Evolutionary conservation across 345 rosid genomes (phyloP), one percentile per base, ranked within the genome.

Genomic region (Pugionium dolabratum): DNA sequence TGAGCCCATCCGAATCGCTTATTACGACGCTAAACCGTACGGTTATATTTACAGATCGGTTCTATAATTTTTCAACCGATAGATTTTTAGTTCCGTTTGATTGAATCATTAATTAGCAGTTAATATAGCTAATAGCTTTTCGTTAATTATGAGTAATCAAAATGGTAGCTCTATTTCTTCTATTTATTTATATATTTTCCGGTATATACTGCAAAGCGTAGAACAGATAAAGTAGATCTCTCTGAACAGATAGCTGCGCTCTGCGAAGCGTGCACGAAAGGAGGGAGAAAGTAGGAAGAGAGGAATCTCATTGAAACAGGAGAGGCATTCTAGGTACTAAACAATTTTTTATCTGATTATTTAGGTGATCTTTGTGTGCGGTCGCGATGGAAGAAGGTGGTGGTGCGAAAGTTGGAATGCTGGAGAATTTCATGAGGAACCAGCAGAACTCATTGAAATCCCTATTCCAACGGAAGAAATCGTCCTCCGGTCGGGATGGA

Each of bases 361-460:
- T 47, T 11, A n/a, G 30, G 18, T 49, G 65, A 57, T 26, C 8
- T 56, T 9, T 9, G 27, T 33, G 39, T 33, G 56, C 9, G 27
- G 59, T 35, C 2, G 5, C 51, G 47, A 74, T 74, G 78, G 77
- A 74, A 62, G 73, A 74, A 74, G 78, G 10, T 40, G 72, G 54
- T 6, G 65, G 3, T 67, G 69, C 9, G 53, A 74, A 74, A 67
- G 64, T 61, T 2, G 69, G 73, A 61, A 4, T 55, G 73, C 45
- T 71, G 64, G 96, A 87, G 76, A 83, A 43, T 71, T 84, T 89
- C 73, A 69, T 82, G 87, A 79, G 59, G 45, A 78, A 32, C 42
- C 89, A 86, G 30, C 93, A 84, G 62, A 73, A 61, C 40, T 81
- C 92, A 1, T 48, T 92, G 64, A 85, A 78, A 82, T 82, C 89